Conservation (phyloP, 2,329 filamentous ascomycete species). For the Trichoderma citrinoviride region DNA sequence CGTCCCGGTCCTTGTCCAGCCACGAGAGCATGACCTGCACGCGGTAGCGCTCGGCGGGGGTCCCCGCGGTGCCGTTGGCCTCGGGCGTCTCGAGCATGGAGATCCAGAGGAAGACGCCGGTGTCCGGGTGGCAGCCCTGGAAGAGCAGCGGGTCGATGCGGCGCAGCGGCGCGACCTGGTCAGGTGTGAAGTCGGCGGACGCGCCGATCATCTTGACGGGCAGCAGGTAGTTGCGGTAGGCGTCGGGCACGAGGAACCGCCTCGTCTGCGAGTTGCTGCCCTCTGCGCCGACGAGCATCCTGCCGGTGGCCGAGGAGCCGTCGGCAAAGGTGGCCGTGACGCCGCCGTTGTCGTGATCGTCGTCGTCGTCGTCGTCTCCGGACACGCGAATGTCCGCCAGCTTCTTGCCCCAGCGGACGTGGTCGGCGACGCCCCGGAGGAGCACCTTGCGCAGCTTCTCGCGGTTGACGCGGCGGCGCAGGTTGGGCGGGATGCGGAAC, state of each 20-base stretch:
- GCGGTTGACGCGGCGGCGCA: conserved; percentile 38
- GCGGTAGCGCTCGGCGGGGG: conserved; percentile 36
- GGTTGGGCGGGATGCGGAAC: conserved; percentile 40
- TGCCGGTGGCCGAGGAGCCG: conserved; percentile 34
- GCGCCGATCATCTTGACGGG: conserved; percentile 41
- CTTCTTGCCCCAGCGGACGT: conserved; percentile 36
- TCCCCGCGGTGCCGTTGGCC: conserved; percentile 36
- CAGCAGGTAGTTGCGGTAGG: conserved; percentile 35
- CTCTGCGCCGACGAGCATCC: conserved; percentile 41
- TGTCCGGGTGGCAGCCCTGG: conserved; percentile 51
- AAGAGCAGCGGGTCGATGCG: conserved; percentile 54
- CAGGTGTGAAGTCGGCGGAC: conserved; percentile 37
- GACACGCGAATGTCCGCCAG: conserved; percentile 30
- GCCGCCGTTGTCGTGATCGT: conserved; percentile 16
- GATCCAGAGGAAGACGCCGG: conserved; percentile 51
- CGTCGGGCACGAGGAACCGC: conserved; percentile 34
- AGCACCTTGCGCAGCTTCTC: conserved; percentile 36
- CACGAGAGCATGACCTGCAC: conserved; percentile 49
- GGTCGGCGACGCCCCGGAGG: conserved; percentile 29
- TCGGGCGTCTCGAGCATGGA: conserved; percentile 43
- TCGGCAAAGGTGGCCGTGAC: conserved; percentile 34
- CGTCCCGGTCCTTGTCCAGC: conserved; percentile 35
- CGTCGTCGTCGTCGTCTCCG: conserved; percentile 7
- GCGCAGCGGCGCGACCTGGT: conserved; percentile 40
- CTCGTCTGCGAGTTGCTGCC: conserved; percentile 40